Conservation (phyloP, 192 early-diverging fungal genomes). For the Haplosporangium gracile region DNA sequence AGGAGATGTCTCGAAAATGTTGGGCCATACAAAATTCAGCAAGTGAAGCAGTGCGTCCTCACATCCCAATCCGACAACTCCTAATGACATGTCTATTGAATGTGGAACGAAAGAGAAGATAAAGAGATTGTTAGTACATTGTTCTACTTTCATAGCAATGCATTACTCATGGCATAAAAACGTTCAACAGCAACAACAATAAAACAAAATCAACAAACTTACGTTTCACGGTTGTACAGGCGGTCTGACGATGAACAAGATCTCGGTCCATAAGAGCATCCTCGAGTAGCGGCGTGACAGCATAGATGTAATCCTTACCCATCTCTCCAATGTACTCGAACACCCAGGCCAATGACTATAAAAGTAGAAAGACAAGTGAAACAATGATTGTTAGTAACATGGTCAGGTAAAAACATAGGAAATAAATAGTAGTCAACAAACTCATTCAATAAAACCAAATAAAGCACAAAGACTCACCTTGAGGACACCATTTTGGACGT, state of each 20-base stretch:
- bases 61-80: constrained; percentile 92
- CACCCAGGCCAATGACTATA: constrained; percentile 86
- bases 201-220: neutral
- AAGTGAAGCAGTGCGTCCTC: constrained; percentile 96
- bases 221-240: constrained; percentile 93
- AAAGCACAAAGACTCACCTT: constrained; percentile 62
- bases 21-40: constrained; percentile 98
- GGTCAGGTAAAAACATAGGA: neutral
- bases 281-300: constrained; percentile 94
- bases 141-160: neutral
- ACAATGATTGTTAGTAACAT: neutral
- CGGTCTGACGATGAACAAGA: constrained; percentile 97
- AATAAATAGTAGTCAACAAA: neutral
- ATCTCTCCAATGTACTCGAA: constrained; percentile 99
- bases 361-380: neutral
- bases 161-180: neutral
- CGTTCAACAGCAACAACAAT: neutral
- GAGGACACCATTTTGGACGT: constrained; percentile 99
- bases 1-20: constrained; percentile 96
- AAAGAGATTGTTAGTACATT: neutral
- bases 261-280: constrained; percentile 98
- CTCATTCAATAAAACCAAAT: neutral
- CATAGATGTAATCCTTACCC: constrained; percentile 98
- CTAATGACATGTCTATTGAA: constrained; percentile 83
- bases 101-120: neutral